Percentiles rank a stretch among this genome's conserved stretches.
These are phyloP conservation scores for Ceratobasidium sp. DNA, from an alignment of 1,284 basidiomycete species.

Conservation along the genomic window DNA sequence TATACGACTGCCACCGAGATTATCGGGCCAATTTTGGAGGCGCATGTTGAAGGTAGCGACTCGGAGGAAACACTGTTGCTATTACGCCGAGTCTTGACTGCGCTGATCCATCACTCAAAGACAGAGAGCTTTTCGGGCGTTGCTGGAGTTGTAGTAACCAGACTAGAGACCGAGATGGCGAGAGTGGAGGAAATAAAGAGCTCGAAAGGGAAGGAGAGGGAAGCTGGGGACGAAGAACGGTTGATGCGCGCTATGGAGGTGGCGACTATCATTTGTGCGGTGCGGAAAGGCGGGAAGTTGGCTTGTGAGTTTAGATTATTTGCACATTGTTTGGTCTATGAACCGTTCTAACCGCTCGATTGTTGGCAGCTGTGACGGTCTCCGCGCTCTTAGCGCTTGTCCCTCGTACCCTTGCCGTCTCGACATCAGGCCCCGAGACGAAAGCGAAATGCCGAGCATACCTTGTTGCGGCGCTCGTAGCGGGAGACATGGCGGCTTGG, in stretches of 20 bases:
- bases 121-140: constrained; percentile 73
- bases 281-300: constrained; percentile 39
- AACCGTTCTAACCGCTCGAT: constrained; percentile 65
- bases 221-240: constrained; percentile 24
- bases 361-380: constrained; percentile 56
- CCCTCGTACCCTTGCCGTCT: constrained; percentile 3
- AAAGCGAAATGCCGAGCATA: background rate
- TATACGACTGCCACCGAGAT: constrained; percentile 31
- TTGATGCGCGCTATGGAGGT: constrained; percentile 54
- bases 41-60: constrained; percentile 64
- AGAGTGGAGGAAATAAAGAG: background rate
- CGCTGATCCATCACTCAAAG: constrained; percentile 82
- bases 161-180: constrained; percentile 46
- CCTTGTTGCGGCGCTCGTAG: constrained; percentile 62
- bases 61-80: constrained; percentile 61
- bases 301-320: constrained; percentile 31
- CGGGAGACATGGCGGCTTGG: constrained; percentile 75
- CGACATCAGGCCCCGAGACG: background rate
- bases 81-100: constrained; percentile 78
- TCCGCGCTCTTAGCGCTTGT: constrained; percentile 26
- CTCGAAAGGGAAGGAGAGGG: constrained; percentile 2
- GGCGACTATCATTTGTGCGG: constrained; percentile 65
- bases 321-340: constrained; percentile 54
- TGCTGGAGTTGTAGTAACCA: constrained; percentile 62
- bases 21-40: constrained; percentile 64